Conservation (phyloP, 140 eudicot species). For the Stevia rebaudiana region DNA sequence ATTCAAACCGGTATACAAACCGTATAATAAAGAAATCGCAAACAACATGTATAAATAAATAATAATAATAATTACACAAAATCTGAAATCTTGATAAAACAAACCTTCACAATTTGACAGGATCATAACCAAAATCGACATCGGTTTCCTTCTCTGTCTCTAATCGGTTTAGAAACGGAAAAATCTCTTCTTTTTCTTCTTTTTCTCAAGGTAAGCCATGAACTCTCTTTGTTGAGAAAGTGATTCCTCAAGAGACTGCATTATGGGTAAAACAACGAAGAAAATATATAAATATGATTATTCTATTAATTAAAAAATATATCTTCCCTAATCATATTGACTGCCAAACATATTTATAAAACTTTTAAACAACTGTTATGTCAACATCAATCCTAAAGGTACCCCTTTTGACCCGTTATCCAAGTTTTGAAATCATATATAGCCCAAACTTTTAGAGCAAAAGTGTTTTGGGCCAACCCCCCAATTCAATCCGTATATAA, state of each 20-base stretch:
- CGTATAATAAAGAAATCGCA: slow-evolving; percentile 13
- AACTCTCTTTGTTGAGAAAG: slow-evolving; percentile 57
- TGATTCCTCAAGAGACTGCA: slow-evolving; percentile 77
- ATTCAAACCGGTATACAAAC: slow-evolving; percentile 15
- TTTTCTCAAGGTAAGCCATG: slow-evolving; percentile 71
- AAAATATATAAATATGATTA: neutral
- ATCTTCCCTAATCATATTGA: neutral
- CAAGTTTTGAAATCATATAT: too few relatives aligned
- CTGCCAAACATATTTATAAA: neutral
- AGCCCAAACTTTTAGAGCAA: too few relatives aligned
- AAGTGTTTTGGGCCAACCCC: neutral
- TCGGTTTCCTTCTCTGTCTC: slow-evolving; percentile 17
- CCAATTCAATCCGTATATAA: neutral
- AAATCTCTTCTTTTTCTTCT: slow-evolving; percentile 69
- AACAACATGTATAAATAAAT: slow-evolving; percentile 1
- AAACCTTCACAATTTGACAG: slow-evolving; percentile 26
- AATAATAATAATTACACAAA: slow-evolving; percentile 19
- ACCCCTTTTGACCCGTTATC: too few relatives aligned
- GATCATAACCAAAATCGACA: slow-evolving; percentile 24
- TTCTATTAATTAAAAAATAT: neutral
- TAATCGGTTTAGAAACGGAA: slow-evolving; percentile 42
- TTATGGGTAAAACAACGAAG: neutral
- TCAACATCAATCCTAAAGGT: too few relatives aligned
- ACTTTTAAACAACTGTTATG: neutral
- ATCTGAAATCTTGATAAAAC: slow-evolving; percentile 21